Percentiles rank a stretch among this genome's conserved stretches.
Evolutionary conservation across 148 eudicot genomes (phyloP).

Genomic region (Agrostemma githago): DNA sequence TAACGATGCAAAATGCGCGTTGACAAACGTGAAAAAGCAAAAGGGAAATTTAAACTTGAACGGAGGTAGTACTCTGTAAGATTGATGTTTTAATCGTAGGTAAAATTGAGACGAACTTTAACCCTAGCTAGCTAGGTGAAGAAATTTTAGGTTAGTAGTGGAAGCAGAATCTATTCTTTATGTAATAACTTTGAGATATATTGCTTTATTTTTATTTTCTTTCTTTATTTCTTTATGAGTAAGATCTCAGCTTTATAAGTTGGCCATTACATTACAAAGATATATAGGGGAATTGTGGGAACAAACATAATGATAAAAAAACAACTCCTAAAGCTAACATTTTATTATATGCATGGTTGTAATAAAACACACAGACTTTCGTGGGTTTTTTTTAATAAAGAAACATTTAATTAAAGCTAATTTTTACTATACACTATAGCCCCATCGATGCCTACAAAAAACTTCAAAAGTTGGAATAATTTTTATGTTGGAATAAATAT

Average conservation of each 20-base stretch:
- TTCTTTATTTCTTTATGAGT: conserved; percentile 6
- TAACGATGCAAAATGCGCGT: no score
- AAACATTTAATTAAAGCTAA: background rate
- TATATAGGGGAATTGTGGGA: background rate
- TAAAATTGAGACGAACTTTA: no score
- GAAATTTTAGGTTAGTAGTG: background rate
- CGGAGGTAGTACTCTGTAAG: no score
- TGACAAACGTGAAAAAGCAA: no score
- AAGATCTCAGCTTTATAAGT: conserved; percentile 17
- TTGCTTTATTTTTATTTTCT: background rate
- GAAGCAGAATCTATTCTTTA: conserved; percentile 5
- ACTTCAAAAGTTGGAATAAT: conserved; percentile 13
- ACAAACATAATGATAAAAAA: conserved; percentile 2
- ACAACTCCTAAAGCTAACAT: conserved; percentile 12
- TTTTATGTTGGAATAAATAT: background rate
- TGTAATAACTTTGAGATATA: background rate
- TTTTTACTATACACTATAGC: background rate
- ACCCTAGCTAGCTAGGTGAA: no score
- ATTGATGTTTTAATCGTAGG: no score
- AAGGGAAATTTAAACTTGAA: no score
- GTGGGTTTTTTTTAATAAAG: background rate
- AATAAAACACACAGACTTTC: background rate
- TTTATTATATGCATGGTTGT: background rate
- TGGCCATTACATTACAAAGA: conserved; percentile 12
- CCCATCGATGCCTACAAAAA: background rate